Evolutionary conservation across 208 protist genomes (phyloP), one percentile per base, ranked within the genome.

Genomic region (Leishmania martiniquensis): DNA sequence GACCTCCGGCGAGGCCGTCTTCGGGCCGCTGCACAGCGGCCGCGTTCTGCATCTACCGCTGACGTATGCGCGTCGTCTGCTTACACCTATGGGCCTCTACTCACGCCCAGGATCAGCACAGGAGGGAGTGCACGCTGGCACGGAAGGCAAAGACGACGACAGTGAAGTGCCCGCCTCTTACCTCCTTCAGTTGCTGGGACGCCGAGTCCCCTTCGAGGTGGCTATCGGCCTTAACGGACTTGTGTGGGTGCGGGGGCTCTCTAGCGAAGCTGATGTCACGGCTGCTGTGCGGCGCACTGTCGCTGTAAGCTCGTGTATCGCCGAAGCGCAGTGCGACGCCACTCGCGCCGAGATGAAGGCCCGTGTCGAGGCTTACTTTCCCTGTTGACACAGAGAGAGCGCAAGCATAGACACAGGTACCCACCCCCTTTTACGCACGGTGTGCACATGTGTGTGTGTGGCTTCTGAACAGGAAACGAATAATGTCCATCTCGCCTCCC

Each of bases 141-240:
- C 76, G 60, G 77, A 76, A 22, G 80, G 65, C 34, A 74, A 60
- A 15, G 67, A 54, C 32, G 78, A 42, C 13, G 79, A 4, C 29
- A 55, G 42, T 20, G 76, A 77, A 51, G 80, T 87, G 44, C 86
- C 87, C 6, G 88, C 88, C 2, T 89, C 90, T 13, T 87, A 86
- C 67, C 77, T 97, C n/a, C 78, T 97, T 9, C 62, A 80, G 10
- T 52, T 88, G 9, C 81, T 97, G 29, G 91, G 92, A 10, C 70
- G 73, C 44, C 84, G 87, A 25, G 89, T 92, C 6, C 87, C 92
- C 47, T 97, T 94, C 72, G 92, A 97, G 55, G 81, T 91, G 4
- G 90, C 85, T 57, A 81, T 96, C 29, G 94, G 94, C 13, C 66
- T 91, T 54, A 97, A 97, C 67, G 94, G 94, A 4, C 72, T 92